Base-by-base conservation (phyloP, 2,329 filamentous ascomycete species). In the Venturiaceae sp. region DNA sequence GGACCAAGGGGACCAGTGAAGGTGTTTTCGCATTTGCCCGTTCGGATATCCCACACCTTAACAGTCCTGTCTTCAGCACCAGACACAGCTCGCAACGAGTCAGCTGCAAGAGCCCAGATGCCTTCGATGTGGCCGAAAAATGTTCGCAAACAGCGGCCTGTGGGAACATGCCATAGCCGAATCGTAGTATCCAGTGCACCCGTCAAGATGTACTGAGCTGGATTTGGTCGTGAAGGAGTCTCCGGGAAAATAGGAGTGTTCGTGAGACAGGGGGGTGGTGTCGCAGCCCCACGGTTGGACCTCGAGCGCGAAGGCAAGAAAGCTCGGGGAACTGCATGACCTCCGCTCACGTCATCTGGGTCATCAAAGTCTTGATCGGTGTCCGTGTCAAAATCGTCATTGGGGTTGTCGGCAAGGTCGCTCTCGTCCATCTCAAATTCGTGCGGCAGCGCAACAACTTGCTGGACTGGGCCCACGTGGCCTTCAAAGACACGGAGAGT, bases 91-190 rank as follows among this genome's bases (percentile, higher is more conserved):
- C 94, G 84, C 21, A 97, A 76, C 1, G 88, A 92, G 72, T 97
- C 92, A 3, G 89, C 92, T 0, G 88, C 90, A 2, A 99, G 79
- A 5, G 89, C 88, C 94, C 94, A 99, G 21, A 99, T 87, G 33
- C 94, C 94, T 71, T 99, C 94, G 23, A 99, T 83, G 67, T 99
- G 94, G 0, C 94, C 94, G 69, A 97, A 99, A 77, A 96, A 95
- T 33, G 90, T 95, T 62, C 90, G 88, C 34, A 96, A 80, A 66
- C 90, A 96, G 62, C 84, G 83, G 37, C 90, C 90, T 0, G 87
- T 87, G 5, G 82, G 82, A 1, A 91, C 88, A 69, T 96, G 90
- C 92, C 94, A 99, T 21, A 97, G 80, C 11, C 92, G 86, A 62
- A 97, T 89, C 0, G 91, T 96, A 59, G 86, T 88, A 71, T 99